phyloP scores from a whole-genome alignment of 1,139 yeast species.

The Hemisphaericaspora subhashii region DNA sequence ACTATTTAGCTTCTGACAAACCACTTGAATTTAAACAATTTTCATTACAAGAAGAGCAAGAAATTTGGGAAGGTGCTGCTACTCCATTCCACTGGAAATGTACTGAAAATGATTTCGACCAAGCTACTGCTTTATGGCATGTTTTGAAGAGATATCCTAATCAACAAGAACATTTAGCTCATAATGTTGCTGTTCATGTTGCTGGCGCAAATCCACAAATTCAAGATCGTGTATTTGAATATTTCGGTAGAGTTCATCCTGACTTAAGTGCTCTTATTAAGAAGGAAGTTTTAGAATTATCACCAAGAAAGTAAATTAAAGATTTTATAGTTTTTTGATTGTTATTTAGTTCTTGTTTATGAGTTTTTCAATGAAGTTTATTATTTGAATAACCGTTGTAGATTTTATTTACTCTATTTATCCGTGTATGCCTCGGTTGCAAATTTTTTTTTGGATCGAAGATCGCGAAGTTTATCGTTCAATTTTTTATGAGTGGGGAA shows the following conservation, averaged over 20 bases:
- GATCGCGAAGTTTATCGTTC: no score
- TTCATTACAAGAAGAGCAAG: slow-evolving; percentile 62
- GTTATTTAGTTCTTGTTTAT: neutral
- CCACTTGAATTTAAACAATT: slow-evolving; percentile 52
- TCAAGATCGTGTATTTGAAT: slow-evolving; percentile 77
- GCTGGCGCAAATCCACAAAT: slow-evolving; percentile 67
- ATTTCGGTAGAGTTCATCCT: slow-evolving; percentile 72
- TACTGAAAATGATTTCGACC: slow-evolving; percentile 72
- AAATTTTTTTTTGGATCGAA: no score
- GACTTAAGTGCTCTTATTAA: slow-evolving; percentile 61
- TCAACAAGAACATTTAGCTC: slow-evolving; percentile 81
- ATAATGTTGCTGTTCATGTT: slow-evolving; percentile 79
- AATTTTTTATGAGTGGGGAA: no score
- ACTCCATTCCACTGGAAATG: slow-evolving; percentile 85
- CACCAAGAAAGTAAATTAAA: slow-evolving; percentile 47
- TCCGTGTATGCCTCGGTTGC: no score
- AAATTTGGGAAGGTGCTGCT: slow-evolving; percentile 87
- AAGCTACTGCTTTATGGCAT: slow-evolving; percentile 62
- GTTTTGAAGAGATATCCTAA: slow-evolving; percentile 74
- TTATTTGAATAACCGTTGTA: neutral
- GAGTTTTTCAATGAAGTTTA: neutral
- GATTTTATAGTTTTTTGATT: slow-evolving; percentile 3
- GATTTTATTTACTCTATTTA: slow-evolving; percentile 1
- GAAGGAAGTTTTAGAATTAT: slow-evolving; percentile 56
- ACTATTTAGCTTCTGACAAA: slow-evolving; percentile 63